These are phyloP conservation scores for Fusarium chlamydosporum DNA, from an alignment of 2,329 filamentous ascomycete species.

Conservation along the genomic window DNA sequence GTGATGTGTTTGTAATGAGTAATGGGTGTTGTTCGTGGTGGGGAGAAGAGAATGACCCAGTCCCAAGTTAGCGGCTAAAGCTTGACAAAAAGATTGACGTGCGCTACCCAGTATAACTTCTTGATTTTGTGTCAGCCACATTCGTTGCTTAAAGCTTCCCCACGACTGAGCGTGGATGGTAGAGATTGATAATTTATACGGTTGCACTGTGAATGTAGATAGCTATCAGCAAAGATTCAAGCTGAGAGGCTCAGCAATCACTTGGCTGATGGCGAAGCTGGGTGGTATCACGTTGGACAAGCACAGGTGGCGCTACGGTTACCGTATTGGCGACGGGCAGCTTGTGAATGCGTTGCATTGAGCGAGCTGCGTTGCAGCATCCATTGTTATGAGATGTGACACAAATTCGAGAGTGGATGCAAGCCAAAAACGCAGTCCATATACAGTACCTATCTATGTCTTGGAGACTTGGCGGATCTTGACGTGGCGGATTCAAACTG, in stretches of 20 bases:
- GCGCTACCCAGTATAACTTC: background rate
- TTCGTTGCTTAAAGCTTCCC: background rate
- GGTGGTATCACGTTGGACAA: background rate
- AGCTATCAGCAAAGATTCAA: no score
- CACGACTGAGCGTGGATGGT: conserved; percentile 8
- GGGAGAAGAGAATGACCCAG: background rate
- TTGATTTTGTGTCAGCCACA: conserved; percentile 19
- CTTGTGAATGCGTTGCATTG: conserved; percentile 8
- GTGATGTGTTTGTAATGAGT: background rate
- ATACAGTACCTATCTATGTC: no score
- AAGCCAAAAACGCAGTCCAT: background rate
- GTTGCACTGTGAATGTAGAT: no score
- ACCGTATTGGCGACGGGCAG: conserved; percentile 16
- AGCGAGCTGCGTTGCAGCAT: conserved; percentile 4
- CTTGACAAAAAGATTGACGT: conserved; percentile 5
- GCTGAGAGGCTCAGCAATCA: background rate
- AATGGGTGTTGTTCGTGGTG: conserved; percentile 1
- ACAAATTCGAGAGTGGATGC: conserved; percentile 25
- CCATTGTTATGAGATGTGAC: conserved; percentile 34
- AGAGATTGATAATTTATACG: background rate
- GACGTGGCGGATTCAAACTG: conserved; percentile 13
- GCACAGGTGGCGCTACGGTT: conserved; percentile 5
- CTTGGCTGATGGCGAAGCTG: conserved; percentile 1
- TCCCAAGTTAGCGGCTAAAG: background rate
- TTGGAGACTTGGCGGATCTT: conserved; percentile 6